These are phyloP conservation scores for Rhodosorus marinus DNA, from an alignment of 23 red algal genomes.

Conservation along the genomic window DNA sequence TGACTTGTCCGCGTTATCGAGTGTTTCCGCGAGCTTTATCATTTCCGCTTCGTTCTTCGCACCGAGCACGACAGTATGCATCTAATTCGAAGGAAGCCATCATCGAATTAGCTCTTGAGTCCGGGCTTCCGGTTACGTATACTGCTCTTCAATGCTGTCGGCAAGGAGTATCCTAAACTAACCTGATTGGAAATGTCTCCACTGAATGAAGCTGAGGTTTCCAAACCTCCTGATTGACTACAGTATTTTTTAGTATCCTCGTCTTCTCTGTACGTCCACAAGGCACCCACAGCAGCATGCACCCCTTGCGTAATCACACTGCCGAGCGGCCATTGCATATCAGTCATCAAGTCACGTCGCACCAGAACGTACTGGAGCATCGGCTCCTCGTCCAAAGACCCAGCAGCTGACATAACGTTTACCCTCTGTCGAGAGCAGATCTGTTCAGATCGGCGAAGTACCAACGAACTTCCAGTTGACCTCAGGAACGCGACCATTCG, in stretches of 20 bases:
- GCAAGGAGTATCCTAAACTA: no score
- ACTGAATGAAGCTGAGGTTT: not conserved
- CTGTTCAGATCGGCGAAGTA: no score
- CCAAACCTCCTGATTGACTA: not conserved
- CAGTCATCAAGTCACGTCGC: constrained; percentile 42
- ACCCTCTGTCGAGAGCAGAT: no score
- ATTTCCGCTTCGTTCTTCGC: constrained; percentile 27
- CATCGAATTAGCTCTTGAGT: no score
- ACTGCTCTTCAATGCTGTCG: no score
- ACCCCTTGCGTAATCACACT: constrained; percentile 81
- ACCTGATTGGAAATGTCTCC: no score
- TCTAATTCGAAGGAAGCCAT: no score
- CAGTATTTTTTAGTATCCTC: constrained; percentile 17
- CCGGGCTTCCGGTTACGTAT: no score
- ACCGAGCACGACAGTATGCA: constrained; percentile 76
- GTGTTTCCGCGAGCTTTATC: constrained; percentile 16
- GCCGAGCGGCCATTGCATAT: constrained; percentile 45
- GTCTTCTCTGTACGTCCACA: constrained; percentile 14
- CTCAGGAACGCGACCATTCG: no score
- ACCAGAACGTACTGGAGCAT: constrained; percentile 94
- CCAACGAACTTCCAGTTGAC: no score
- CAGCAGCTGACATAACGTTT: no score
- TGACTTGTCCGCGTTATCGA: constrained; percentile 7
- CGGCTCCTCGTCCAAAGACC: no score
- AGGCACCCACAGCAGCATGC: constrained; percentile 70